Percentiles rank a stretch among this genome's conserved stretches.
Evolutionary conservation across 305 asterid genomes (phyloP).

Genomic region (Rubia tinctorum): DNA sequence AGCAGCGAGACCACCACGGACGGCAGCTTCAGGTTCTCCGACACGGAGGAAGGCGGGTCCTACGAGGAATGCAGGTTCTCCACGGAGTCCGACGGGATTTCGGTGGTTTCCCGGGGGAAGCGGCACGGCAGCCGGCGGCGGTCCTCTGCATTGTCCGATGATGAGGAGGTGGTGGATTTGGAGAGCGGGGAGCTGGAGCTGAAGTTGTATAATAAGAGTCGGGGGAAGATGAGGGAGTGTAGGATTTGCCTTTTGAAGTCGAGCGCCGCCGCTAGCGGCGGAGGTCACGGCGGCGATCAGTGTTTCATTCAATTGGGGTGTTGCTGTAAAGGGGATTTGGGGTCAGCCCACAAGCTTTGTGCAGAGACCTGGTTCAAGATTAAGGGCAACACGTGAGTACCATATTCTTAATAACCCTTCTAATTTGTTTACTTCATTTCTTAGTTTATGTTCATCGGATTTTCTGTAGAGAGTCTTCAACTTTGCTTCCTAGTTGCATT

Average conservation of each 20-base stretch:
- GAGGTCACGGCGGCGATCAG: constrained; percentile 26
- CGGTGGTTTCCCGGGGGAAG: constrained; percentile 18
- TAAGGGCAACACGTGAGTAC: constrained; percentile 50
- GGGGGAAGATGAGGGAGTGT: constrained; percentile 31
- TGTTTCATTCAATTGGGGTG: constrained; percentile 46
- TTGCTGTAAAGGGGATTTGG: constrained; percentile 53
- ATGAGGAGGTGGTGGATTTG: constrained; percentile 34
- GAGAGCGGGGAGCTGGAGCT: constrained; percentile 45
- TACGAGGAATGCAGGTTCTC: constrained; percentile 34
- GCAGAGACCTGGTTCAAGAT: constrained; percentile 57
- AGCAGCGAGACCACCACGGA: constrained; percentile 52
- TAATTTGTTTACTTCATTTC: background rate
- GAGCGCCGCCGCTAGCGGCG: constrained; percentile 27
- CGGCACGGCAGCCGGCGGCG: constrained; percentile 23
- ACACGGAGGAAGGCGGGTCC: constrained; percentile 37
- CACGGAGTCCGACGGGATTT: constrained; percentile 29
- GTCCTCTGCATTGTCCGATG: constrained; percentile 24
- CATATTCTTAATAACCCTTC: background rate
- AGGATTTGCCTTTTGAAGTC: constrained; percentile 49
- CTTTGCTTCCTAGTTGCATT: background rate
- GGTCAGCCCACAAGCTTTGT: constrained; percentile 51
- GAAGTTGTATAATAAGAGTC: constrained; percentile 23
- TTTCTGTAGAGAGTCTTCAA: background rate
- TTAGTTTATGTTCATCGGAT: background rate
- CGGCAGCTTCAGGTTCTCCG: constrained; percentile 45